Base-by-base conservation (phyloP, 805 yeast species). In the Cyberlindnera petersonii region DNA sequence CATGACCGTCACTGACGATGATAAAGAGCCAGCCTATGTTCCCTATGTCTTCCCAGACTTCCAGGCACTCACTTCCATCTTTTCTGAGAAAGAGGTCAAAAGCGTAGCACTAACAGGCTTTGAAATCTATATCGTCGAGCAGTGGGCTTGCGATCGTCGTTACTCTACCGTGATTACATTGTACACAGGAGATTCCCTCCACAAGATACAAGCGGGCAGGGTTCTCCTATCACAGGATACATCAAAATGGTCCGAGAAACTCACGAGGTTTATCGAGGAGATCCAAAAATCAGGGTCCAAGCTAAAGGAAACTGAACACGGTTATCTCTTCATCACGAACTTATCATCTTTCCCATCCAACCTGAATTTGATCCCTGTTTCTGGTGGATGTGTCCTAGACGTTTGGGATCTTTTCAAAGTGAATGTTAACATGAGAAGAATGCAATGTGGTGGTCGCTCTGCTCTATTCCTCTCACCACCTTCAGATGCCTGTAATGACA, bases 41-140 rank as follows among this genome's bases (percentile, higher is more conserved):
- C 45, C 51, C 7, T 66, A 59, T 35, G 47, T 69, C 3, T 64
- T 81, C 32, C 85, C 86, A 0, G 87, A 82, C 53, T 64, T 72
- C 40, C 68, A 70, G 37, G 81, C 82, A 0, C 64, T 77, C 16
- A 67, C 69, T 24, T 61, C 66, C 33, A 62, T 79, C 36, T 64
- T 65, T 42, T 61, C 67, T 42, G 51, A 61, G 11, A 57, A 59
- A 33, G 60, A 66, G 43, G 75, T 70, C 24, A 75, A 74, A 32
- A 71, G 68, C 38, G 60, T 78, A 5, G 63, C 61, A 9, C 67
- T 82, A 18, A 52, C 67, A 1, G 98, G 98, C 2, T 87, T 83
- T 56, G 98, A 93, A 60, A 74, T 85, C 13, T 93, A 93, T 58
- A 69, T 93, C 26, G 95, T 91, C 9, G 98, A 93, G 59, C 97